These are phyloP conservation scores for Daldinia bambusicola DNA, from an alignment of 495 filamentous ascomycete genomes.

Conservation along the genomic window DNA sequence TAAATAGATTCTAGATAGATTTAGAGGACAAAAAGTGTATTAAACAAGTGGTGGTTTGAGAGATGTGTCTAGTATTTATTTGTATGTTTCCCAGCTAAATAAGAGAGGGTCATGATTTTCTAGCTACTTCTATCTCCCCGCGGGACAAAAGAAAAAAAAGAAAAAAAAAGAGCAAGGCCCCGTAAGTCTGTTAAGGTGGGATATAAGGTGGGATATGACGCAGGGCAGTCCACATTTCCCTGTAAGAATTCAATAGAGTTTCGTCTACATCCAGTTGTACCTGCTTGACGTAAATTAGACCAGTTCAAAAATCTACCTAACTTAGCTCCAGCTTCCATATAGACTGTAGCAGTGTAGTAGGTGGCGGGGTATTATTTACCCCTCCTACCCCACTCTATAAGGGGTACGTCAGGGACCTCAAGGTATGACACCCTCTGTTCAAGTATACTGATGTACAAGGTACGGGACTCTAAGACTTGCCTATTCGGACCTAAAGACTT, in stretches of 20 bases:
- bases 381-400: too few relatives aligned
- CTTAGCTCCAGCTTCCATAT: too few relatives aligned
- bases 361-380: too few relatives aligned
- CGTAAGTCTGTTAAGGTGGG: too few relatives aligned
- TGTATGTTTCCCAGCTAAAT: slow-evolving; percentile 9
- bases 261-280: neutral
- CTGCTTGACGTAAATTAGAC: neutral
- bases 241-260: neutral
- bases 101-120: slow-evolving; percentile 16
- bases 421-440: too few relatives aligned
- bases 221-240: slow-evolving; percentile 15
- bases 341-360: neutral
- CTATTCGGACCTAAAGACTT: slow-evolving; percentile 28
- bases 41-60: neutral
- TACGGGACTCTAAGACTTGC: slow-evolving; percentile 31
- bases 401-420: too few relatives aligned
- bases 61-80: slow-evolving; percentile 22
- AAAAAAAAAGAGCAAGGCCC: too few relatives aligned
- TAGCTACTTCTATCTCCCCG: slow-evolving; percentile 23
- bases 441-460: too few relatives aligned
- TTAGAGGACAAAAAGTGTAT: neutral
- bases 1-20: neutral
- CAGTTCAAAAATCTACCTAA: too few relatives aligned
- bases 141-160: neutral
- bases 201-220: slow-evolving; percentile 39